These are phyloP conservation scores for Alnus glutinosa DNA, from an alignment of 306 rosid species.

Conservation along the genomic window DNA sequence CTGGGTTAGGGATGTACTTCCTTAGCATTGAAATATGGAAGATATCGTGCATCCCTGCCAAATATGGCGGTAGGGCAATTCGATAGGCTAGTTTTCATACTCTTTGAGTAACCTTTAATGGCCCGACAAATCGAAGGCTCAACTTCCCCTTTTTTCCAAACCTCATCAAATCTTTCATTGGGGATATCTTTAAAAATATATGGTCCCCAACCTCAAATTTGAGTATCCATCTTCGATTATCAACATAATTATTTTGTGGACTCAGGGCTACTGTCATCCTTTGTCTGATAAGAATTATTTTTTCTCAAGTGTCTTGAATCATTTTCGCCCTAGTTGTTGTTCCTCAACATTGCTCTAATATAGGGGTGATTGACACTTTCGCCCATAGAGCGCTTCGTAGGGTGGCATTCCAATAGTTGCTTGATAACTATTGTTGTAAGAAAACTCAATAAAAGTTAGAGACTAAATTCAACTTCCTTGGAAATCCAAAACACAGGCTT, in stretches of 20 bases:
- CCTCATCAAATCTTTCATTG: not conserved
- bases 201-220: not conserved
- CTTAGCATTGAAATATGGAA: no score
- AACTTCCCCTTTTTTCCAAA: not conserved
- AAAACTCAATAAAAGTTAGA: not conserved
- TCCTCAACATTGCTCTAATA: no score
- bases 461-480: no score
- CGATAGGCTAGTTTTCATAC: not conserved
- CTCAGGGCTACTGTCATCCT: not conserved
- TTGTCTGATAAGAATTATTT: no score
- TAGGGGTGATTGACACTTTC: no score
- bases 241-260: not conserved
- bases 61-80: not conserved
- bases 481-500: no score
- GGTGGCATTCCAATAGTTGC: no score
- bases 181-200: not conserved
- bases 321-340: no score
- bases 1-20: no score
- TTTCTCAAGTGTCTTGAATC: no score
- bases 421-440: not conserved
- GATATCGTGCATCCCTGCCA: no score
- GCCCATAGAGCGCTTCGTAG: no score
- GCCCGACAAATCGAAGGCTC: not conserved
- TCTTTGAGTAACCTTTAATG: not conserved
- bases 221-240: not conserved